phyloP scores from a whole-genome alignment of 345 rosid species.

The Salix purpurea region DNA sequence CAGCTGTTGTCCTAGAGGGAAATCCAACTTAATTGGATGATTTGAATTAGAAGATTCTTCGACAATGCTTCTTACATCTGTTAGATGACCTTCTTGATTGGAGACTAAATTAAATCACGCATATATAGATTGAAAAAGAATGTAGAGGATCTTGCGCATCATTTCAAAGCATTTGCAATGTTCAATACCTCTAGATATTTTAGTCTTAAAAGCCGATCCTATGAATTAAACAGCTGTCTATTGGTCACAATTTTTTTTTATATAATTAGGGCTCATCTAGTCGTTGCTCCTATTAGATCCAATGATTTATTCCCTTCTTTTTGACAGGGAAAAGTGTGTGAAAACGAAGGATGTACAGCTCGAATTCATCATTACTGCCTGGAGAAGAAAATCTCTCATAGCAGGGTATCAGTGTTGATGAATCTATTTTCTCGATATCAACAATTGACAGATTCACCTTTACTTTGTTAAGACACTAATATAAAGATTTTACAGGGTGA shows the following conservation, averaged over 20 bases:
- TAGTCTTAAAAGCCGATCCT: too few species aligned
- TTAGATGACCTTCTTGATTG: not conserved
- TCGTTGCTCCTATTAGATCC: not conserved
- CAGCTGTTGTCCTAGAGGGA: not conserved
- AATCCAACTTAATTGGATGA: not conserved
- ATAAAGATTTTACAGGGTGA: conserved; percentile 39
- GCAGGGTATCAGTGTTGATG: conserved; percentile 33
- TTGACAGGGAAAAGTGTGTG: conserved; percentile 70
- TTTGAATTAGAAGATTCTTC: not conserved
- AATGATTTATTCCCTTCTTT: conserved; percentile 1
- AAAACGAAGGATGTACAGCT: conserved; percentile 49
- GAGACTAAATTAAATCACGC: not conserved
- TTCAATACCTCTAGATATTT: not conserved
- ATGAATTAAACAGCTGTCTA: not conserved
- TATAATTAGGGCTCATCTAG: not conserved
- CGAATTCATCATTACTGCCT: conserved; percentile 86
- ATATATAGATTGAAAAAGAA: not conserved
- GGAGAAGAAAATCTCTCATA: conserved; percentile 45
- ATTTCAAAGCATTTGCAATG: not conserved
- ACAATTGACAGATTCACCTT: not conserved
- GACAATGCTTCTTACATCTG: not conserved
- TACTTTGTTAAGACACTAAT: not conserved
- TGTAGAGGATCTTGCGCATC: not conserved
- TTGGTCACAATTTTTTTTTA: not conserved
- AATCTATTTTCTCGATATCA: not conserved